Base-by-base conservation (phyloP, 345 rosid genomes). In the Gossypium herbaceum region DNA sequence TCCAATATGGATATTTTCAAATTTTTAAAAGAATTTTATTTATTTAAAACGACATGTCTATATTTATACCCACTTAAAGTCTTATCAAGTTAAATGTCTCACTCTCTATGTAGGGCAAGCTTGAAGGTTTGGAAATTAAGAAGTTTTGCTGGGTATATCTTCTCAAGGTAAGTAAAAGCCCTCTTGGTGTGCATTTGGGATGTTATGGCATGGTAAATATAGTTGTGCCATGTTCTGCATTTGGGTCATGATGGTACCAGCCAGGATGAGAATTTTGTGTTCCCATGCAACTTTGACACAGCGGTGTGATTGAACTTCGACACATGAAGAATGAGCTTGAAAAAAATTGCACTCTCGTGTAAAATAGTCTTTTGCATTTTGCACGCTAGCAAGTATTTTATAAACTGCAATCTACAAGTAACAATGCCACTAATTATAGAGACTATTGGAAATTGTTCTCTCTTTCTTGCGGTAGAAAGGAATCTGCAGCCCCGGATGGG, bases 21-120 rank as follows among this genome's bases (percentile, higher is more conserved):
- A 5, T 1, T 29, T 34, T 34, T 34, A 0, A 5, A 34, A 4
- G 0, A 5, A 5, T 0, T 5, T 34, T 34, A 5, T 34, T 1
- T 34, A 34, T 34, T 34, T 5, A 34, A 1, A 34, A 7, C 1
- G 0, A 34, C 41, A 34, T 34, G 2, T 5, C 1, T 34, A 34
- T 34, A 0, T 34, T 34, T 34, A 5, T 34, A 34, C 41, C 0
- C 7, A 5, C 41, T 5, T 7, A 12, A 4, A 16, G 44, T 16
- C 20, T 61, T 29, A 6, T 27, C 7, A 60, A 27, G 7, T 12
- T 27, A 27, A 22, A 59, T 12, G 13, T 47, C 13, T 64, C 24
- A 16, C 10, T 41, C 9, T 41, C 48, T 63, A 9, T 1, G 2
- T 39, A 64, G 48, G 12, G 25, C 68, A 63, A 63, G 50, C 43